Conservation (phyloP, 805 yeast genomes). For the Suhomyces kilbournensis region DNA sequence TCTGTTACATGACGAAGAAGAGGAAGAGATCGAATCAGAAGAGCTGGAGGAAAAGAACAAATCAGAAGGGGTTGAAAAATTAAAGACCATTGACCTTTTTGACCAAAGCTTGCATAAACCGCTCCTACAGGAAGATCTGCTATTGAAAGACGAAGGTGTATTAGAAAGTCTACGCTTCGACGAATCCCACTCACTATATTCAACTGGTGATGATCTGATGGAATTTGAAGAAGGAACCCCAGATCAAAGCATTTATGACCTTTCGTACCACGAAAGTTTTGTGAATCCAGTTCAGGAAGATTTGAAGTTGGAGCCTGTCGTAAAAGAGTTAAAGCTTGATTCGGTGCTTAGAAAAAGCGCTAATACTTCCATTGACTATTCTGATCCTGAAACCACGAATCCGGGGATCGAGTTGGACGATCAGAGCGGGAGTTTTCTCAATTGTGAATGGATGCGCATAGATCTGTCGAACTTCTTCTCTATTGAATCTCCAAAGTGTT, state of each 20-base stretch:
- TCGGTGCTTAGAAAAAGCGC: slow-evolving; percentile 4
- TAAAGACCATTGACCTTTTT: neutral
- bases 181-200: neutral
- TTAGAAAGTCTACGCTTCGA: neutral
- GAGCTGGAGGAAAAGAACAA: too few species aligned
- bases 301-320: slow-evolving; percentile 5
- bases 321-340: slow-evolving; percentile 6
- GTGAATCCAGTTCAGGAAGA: slow-evolving; percentile 8
- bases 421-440: too few species aligned
- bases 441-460: neutral
- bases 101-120: neutral
- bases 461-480: neutral
- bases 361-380: neutral
- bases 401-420: neutral
- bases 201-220: neutral
- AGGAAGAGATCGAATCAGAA: neutral
- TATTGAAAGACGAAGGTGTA: neutral
- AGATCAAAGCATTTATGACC: neutral
- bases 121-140: neutral
- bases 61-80: neutral
- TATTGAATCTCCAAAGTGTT: neutral
- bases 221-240: neutral
- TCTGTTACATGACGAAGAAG: neutral
- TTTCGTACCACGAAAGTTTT: neutral
- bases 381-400: neutral